Evolutionary conservation across 202 grass and related monocot species (phyloP).

Genomic region (Elaeis oleifera): DNA sequence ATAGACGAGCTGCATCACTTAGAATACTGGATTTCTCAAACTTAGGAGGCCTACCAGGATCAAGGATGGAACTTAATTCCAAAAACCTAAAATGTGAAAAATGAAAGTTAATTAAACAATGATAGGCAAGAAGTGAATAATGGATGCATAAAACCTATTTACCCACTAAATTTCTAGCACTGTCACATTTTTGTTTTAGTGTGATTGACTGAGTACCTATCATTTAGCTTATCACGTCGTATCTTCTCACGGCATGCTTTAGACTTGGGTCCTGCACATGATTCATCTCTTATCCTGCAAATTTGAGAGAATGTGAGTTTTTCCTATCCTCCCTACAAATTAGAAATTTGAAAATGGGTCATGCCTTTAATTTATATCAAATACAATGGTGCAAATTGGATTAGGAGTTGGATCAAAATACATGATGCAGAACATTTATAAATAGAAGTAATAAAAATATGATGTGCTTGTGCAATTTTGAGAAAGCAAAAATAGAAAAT

Average conservation of each 20-base stretch:
- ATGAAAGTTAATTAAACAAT: slow-evolving; percentile 5
- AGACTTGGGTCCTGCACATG: slow-evolving; percentile 44
- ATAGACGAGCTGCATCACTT: slow-evolving; percentile 43
- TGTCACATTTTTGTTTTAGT: too few species aligned
- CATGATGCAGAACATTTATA: too few species aligned
- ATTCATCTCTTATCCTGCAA: slow-evolving; percentile 60
- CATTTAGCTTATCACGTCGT: slow-evolving; percentile 65
- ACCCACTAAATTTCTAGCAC: neutral
- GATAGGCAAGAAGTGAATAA: neutral
- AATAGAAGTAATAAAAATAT: too few species aligned
- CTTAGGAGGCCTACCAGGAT: slow-evolving; percentile 55
- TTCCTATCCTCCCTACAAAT: neutral
- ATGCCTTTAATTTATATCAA: too few species aligned
- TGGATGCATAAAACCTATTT: neutral
- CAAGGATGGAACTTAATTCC: slow-evolving; percentile 51
- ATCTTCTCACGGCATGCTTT: slow-evolving; percentile 83
- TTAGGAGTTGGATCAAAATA: too few species aligned
- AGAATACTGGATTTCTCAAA: slow-evolving; percentile 71
- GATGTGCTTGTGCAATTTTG: too few species aligned
- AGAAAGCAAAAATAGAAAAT: too few species aligned
- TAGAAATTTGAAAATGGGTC: too few species aligned
- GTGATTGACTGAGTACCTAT: slow-evolving; percentile 34
- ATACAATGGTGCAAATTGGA: too few species aligned
- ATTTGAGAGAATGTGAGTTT: slow-evolving; percentile 1
- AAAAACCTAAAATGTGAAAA: slow-evolving; percentile 44